Evolutionary conservation across 1,284 basidiomycete genomes (phyloP).

Genomic region (Boletus semigastroideus): DNA sequence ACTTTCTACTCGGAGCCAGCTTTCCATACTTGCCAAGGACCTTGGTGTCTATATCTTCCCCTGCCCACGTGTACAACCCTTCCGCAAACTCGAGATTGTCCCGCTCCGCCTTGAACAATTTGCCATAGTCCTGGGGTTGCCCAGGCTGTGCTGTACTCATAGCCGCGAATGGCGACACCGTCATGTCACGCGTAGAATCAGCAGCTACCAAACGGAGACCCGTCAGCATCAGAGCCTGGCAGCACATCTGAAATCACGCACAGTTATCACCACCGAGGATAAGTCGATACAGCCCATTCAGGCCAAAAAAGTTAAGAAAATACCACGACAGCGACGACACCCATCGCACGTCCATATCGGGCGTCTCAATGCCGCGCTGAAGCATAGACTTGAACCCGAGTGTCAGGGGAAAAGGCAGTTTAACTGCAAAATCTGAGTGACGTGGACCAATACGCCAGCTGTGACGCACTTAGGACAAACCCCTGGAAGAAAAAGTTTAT

Average conservation of each 20-base stretch:
- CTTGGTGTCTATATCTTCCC: slow-evolving; percentile 75
- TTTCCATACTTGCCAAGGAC: slow-evolving; percentile 77
- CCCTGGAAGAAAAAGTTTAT: slow-evolving; percentile 99
- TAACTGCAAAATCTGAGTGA: slow-evolving; percentile 56
- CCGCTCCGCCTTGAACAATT: slow-evolving; percentile 88
- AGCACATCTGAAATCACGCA: slow-evolving; percentile 41
- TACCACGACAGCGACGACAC: slow-evolving; percentile 99
- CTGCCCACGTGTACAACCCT: slow-evolving; percentile 80
- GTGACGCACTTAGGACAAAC: slow-evolving; percentile 88
- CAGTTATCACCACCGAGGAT: slow-evolving; percentile 91
- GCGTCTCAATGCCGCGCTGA: slow-evolving; percentile 93
- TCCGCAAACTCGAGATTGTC: slow-evolving; percentile 94
- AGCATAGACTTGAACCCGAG: slow-evolving; percentile 99
- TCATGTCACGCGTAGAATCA: slow-evolving; percentile 74
- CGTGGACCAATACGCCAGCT: neutral
- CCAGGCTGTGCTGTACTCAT: slow-evolving; percentile 51
- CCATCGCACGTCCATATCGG: slow-evolving; percentile 98
- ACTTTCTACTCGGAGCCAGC: slow-evolving; percentile 29
- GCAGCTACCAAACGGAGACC: slow-evolving; percentile 52
- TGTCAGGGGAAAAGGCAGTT: slow-evolving; percentile 95
- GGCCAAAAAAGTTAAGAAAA: slow-evolving; percentile 97
- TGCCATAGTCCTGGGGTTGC: slow-evolving; percentile 80
- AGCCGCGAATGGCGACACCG: slow-evolving; percentile 70
- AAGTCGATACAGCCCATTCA: slow-evolving; percentile 93
- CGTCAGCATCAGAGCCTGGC: slow-evolving; percentile 15